Evolutionary conservation across 192 early-diverging fungal species (phyloP), one percentile per base, ranked within the genome.

Genomic region (Coemansia furcata): DNA sequence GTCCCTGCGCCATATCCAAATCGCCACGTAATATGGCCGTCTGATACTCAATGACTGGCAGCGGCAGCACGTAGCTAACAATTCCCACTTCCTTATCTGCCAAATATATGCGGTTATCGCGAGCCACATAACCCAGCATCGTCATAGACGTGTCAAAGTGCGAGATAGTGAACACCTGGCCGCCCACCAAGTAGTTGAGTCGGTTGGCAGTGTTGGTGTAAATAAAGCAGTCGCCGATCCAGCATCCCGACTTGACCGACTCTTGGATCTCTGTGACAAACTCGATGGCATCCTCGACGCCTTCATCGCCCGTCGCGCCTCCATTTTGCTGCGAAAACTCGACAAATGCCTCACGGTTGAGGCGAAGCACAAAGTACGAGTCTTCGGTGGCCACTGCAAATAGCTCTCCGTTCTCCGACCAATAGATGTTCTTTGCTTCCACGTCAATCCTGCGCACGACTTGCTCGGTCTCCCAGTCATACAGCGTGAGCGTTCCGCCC

Each of bases 191-290:
- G 71, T 99, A 99, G 83, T 93, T 96, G 65, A 99, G 85, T 30
- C 97, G 89, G 79, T 97, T 97, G 65, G 86, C 85, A 11, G 86
- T 74, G 72, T 92, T 95, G 19, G 94, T 94, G 84, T 98, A 99
- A 63, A 99, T 98, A 71, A 99, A 98, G 74, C 97, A 98, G 80
- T 99, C 98, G 52, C 98, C 98, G 52, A 98, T 93, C 98, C 98
- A 99, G 68, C 86, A 87, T 29, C 96, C 98, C 6, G 96, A 95
- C 70, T 92, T 91, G 35, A 99, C 89, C 80, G 84, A 86, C 74
- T 98, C 97, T 47, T 79, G 77, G 66, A 99, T 91, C 69, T 98
- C 98, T 7, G 91, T 88, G 17, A 98, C 85, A 83, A 98, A 95
- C 66, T 98, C 96, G 63, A 99, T 84, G 1, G 97, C 98, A 49